Percentiles rank a stretch among this genome's conserved stretches.
These are phyloP conservation scores for Arthonia radiata DNA, from an alignment of 495 filamentous ascomycete species.

Conservation along the genomic window DNA sequence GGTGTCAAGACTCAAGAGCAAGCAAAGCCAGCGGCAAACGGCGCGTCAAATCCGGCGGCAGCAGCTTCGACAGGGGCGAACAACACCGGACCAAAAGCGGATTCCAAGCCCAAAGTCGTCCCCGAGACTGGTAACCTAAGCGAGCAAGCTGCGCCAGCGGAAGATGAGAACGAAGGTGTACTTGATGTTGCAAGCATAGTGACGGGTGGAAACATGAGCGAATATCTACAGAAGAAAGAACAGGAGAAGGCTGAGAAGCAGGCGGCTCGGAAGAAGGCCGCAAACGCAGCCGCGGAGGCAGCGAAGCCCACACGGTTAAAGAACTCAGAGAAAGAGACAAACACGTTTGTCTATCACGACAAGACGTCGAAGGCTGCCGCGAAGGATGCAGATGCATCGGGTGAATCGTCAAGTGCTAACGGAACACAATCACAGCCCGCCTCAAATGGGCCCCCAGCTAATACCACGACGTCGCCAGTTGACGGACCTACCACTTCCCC, in stretches of 20 bases:
- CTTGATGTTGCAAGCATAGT: constrained; percentile 89
- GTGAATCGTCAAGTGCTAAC: too few species aligned
- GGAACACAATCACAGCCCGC: too few species aligned
- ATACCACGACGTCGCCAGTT: too few species aligned
- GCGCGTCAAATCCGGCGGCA: constrained; percentile 33
- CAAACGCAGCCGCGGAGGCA: constrained; percentile 14
- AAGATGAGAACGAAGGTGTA: constrained; percentile 50
- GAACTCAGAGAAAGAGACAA: constrained; percentile 55
- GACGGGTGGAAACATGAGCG: constrained; percentile 66
- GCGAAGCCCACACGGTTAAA: constrained; percentile 38
- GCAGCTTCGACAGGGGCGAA: constrained; percentile 27
- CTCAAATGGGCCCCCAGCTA: too few species aligned
- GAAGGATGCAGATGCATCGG: too few species aligned
- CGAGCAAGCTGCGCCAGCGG: constrained; percentile 21
- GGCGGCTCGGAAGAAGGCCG: constrained; percentile 29
- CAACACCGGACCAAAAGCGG: constrained; percentile 18
- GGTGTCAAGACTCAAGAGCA: too few species aligned
- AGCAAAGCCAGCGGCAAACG: constrained; percentile 17
- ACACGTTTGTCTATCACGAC: constrained; percentile 59
- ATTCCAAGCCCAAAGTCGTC: constrained; percentile 23
- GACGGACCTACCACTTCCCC: too few species aligned
- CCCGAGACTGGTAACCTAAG: too few species aligned
- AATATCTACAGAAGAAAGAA: constrained; percentile 76
- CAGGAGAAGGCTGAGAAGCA: constrained; percentile 63
- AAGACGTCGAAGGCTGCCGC: constrained; percentile 63